Evolutionary conservation across 257 asterid species (phyloP).

Genomic region (Perilla frutescens): DNA sequence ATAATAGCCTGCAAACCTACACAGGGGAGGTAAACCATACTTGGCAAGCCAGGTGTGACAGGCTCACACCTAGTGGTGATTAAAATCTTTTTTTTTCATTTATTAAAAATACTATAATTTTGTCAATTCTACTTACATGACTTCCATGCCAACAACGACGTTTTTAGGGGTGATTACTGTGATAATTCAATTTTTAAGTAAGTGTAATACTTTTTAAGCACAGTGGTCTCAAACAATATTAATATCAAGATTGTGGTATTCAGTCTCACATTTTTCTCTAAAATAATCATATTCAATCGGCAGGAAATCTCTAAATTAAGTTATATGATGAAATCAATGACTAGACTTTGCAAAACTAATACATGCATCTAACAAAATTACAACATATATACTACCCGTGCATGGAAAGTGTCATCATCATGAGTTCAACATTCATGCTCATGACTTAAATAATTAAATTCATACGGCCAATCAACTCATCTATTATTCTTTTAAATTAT

Average conservation of each 20-base stretch:
- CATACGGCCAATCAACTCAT: conserved; percentile 6
- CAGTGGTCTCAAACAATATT: not conserved
- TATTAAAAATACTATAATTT: not conserved
- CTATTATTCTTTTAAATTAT: not conserved
- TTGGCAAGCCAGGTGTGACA: no score
- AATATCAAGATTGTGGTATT: not conserved
- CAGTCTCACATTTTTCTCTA: not conserved
- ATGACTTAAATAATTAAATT: not conserved
- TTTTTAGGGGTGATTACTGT: not conserved
- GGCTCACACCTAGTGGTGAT: no score
- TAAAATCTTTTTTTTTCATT: not conserved
- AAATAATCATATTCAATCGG: not conserved
- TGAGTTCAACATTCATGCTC: conserved; percentile 31
- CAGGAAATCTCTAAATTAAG: not conserved
- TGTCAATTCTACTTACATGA: not conserved
- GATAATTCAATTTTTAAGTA: not conserved
- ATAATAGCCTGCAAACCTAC: no score
- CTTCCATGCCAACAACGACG: not conserved
- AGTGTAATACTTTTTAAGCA: conserved; percentile 8
- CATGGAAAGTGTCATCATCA: conserved; percentile 10
- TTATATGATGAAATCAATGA: conserved; percentile 30
- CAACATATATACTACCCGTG: not conserved
- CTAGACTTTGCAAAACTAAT: conserved; percentile 24
- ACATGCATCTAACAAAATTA: not conserved
- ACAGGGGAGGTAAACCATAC: no score